phyloP scores from a whole-genome alignment of 2,329 filamentous ascomycete species.

The Lomentospora prolificans region DNA sequence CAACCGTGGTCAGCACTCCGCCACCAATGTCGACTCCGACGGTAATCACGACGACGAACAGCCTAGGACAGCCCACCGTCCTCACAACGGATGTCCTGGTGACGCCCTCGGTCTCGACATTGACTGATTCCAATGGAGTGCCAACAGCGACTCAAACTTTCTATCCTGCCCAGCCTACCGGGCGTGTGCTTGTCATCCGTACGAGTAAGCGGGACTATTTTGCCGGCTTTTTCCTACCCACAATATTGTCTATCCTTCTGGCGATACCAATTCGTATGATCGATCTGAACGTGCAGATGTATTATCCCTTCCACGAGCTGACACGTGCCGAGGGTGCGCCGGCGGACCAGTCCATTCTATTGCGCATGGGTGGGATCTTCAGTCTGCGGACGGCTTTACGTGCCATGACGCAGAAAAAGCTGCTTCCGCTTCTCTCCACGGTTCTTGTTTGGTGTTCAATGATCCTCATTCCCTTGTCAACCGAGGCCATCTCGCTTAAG shows the following conservation, averaged over 20 bases:
- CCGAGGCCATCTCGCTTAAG: conserved; percentile 28
- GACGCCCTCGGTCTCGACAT: neutral
- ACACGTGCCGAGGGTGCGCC: conserved; percentile 23
- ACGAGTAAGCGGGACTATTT: conserved; percentile 20
- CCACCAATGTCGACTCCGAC: neutral
- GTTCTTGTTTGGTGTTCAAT: conserved; percentile 23
- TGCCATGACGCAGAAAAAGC: conserved; percentile 22
- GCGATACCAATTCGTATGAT: conserved; percentile 29
- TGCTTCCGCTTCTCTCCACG: conserved; percentile 27
- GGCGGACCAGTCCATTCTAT: conserved; percentile 29
- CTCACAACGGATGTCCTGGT: neutral
- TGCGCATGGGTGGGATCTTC: conserved; percentile 28
- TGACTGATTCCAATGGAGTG: neutral
- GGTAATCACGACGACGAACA: neutral
- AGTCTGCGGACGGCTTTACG: conserved; percentile 24
- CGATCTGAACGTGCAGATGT: conserved; percentile 28
- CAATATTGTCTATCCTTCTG: conserved; percentile 28
- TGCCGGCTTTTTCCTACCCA: conserved; percentile 30
- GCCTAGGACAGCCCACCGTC: neutral
- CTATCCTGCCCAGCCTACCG: neutral
- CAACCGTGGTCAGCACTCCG: neutral
- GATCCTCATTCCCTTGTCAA: conserved; percentile 27
- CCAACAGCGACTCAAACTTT: conserved; percentile 5
- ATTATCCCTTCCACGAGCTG: conserved; percentile 34
- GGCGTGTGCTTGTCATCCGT: neutral